These are phyloP conservation scores for Tetrahymena thermophila DNA, from an alignment of 73 alveolate species.

Conservation along the genomic window DNA sequence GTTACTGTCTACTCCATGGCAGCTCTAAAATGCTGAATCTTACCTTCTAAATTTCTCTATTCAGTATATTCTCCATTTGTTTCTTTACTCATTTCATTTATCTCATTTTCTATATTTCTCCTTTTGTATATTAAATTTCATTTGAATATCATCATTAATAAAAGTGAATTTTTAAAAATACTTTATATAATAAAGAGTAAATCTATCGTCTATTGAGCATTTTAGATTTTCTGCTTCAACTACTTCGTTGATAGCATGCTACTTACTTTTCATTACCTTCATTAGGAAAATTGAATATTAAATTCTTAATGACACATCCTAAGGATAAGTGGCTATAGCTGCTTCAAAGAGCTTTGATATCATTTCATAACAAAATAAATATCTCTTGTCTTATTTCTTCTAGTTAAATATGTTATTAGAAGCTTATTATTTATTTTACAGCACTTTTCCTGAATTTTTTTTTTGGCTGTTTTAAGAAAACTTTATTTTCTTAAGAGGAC, in stretches of 20 bases:
- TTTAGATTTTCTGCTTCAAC: slow-evolving; percentile 10
- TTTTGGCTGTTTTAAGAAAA: neutral
- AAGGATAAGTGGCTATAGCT: slow-evolving; percentile 25
- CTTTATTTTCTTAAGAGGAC: slow-evolving; percentile 35
- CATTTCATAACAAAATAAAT: slow-evolving; percentile 21
- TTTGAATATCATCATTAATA: too few species aligned
- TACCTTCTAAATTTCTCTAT: slow-evolving; percentile 25
- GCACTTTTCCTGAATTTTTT: neutral
- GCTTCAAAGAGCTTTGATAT: slow-evolving; percentile 2
- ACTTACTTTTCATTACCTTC: slow-evolving; percentile 25
- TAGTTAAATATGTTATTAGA: slow-evolving; percentile 18
- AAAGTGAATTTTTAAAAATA: neutral
- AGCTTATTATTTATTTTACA: slow-evolving; percentile 21
- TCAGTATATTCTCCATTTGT: slow-evolving; percentile 27
- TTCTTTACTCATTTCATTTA: slow-evolving; percentile 27
- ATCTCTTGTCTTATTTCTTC: slow-evolving; percentile 28
- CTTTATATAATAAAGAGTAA: slow-evolving; percentile 13
- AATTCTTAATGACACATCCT: slow-evolving; percentile 35
- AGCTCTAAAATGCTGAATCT: slow-evolving; percentile 8
- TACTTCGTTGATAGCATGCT: slow-evolving; percentile 36
- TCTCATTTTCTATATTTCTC: slow-evolving; percentile 26
- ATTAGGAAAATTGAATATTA: slow-evolving; percentile 20
- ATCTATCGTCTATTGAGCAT: slow-evolving; percentile 16
- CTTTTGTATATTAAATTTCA: neutral
- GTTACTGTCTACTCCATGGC: slow-evolving; percentile 42